Evolutionary conservation across 495 filamentous ascomycete species (phyloP).

Genomic region (Corynascus novoguineensis): DNA sequence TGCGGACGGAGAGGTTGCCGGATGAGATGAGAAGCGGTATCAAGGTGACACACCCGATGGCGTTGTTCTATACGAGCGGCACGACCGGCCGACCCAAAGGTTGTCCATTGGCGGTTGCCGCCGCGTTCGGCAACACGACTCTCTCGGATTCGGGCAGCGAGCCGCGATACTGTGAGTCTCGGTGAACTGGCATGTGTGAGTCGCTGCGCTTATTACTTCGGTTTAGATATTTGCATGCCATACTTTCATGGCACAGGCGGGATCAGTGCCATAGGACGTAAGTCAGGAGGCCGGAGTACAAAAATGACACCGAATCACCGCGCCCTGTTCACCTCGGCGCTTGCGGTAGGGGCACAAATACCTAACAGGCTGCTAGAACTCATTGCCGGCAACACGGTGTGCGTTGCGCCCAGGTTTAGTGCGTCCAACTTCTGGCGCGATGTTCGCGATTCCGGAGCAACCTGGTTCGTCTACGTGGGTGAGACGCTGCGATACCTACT

Average conservation of each 20-base stretch:
- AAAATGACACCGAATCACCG: background rate
- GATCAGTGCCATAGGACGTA: constrained; percentile 45
- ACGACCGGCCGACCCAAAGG: constrained; percentile 52
- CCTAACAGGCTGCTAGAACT: constrained; percentile 32
- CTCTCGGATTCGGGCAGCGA: constrained; percentile 8
- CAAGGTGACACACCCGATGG: constrained; percentile 47
- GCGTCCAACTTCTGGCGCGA: constrained; percentile 70
- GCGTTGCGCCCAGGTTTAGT: constrained; percentile 66
- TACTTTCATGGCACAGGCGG: constrained; percentile 73
- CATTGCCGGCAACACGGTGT: constrained; percentile 54
- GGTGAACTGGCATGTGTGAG: no score
- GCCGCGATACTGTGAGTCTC: constrained; percentile 21
- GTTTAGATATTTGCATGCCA: constrained; percentile 63
- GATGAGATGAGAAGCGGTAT: constrained; percentile 47
- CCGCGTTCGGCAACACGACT: constrained; percentile 27
- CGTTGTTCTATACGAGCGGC: constrained; percentile 62
- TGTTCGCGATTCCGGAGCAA: constrained; percentile 60
- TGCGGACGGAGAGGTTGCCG: background rate
- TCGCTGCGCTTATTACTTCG: background rate
- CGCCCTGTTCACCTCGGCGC: no score
- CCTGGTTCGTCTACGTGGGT: constrained; percentile 75
- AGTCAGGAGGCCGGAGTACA: background rate
- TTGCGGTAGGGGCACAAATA: background rate
- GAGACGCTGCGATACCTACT: constrained; percentile 75
- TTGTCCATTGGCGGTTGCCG: constrained; percentile 43